phyloP scores from a whole-genome alignment of 129 eudicot species.

The Saposhnikovia divaricata region DNA sequence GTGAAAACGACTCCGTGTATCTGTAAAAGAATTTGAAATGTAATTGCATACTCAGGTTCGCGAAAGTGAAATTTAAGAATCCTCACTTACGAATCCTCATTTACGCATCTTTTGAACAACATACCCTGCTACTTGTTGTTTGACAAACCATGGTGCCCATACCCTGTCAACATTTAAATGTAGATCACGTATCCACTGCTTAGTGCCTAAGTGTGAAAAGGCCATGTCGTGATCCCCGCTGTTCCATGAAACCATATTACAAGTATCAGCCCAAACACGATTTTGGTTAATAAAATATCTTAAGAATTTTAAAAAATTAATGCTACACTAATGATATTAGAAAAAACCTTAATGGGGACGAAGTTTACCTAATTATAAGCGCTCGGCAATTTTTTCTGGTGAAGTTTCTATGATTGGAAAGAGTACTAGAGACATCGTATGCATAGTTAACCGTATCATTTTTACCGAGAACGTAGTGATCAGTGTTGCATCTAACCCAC shows the following conservation, averaged over 20 bases:
- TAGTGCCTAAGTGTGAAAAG: slow-evolving; percentile 17
- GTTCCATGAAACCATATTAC: not conserved
- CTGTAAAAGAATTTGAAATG: not conserved
- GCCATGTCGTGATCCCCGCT: slow-evolving; percentile 44
- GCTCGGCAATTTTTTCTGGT: slow-evolving; percentile 4
- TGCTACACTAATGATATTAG: not conserved
- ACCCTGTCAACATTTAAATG: slow-evolving; percentile 4
- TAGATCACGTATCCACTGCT: slow-evolving; percentile 20
- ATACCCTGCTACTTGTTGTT: slow-evolving; percentile 33
- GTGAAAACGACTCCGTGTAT: not conserved
- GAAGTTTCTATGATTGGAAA: not conserved
- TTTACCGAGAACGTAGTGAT: not conserved
- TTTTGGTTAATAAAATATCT: not conserved
- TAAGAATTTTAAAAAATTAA: not conserved
- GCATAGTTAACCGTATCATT: not conserved
- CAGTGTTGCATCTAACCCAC: slow-evolving; percentile 2
- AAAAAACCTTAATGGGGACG: not conserved
- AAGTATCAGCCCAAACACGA: not conserved
- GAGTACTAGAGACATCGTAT: not conserved
- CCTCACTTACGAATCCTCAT: not conserved
- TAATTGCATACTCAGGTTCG: not conserved
- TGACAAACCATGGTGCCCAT: slow-evolving; percentile 35
- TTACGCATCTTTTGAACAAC: not conserved
- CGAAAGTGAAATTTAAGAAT: not conserved
- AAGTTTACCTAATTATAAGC: not conserved